Conservation (phyloP, 73 alveolate species). For the Blepharisma stoltei region DNA sequence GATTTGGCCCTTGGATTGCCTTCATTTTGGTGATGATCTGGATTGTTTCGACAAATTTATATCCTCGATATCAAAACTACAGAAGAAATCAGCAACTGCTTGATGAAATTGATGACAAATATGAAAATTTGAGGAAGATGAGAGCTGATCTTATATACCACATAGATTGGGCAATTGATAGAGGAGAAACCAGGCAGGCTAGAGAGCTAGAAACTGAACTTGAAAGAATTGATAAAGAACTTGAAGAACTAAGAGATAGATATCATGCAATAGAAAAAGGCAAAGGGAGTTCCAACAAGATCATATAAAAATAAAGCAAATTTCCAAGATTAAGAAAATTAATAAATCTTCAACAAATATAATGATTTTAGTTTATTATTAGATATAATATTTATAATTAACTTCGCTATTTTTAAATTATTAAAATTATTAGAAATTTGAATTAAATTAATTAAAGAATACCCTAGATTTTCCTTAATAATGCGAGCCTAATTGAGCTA, state of each 20-base stretch:
- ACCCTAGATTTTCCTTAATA: no score
- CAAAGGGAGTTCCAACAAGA: slow-evolving; percentile 1
- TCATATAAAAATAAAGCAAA: background rate
- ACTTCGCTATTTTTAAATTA: no score
- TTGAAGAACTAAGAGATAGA: slow-evolving; percentile 33
- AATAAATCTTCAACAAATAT: no score
- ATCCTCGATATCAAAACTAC: background rate
- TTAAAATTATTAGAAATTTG: no score
- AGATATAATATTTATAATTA: no score
- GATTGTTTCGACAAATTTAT: background rate
- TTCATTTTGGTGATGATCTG: background rate
- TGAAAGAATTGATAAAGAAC: slow-evolving; percentile 28
- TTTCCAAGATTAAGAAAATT: no score
- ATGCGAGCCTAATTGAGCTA: no score
- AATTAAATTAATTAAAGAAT: no score
- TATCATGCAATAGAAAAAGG: slow-evolving; percentile 12
- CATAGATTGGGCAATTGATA: slow-evolving; percentile 30
- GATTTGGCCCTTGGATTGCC: slow-evolving; percentile 9
- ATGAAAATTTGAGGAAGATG: slow-evolving; percentile 28
- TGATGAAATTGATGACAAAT: slow-evolving; percentile 29
- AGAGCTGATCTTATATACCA: slow-evolving; percentile 24
- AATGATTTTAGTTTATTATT: no score
- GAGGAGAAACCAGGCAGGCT: slow-evolving; percentile 21
- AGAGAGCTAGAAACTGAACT: slow-evolving; percentile 11
- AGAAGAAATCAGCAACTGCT: slow-evolving; percentile 11